Evolutionary conservation across 768 basidiomycete species (phyloP), one percentile per base, ranked within the genome.

Genomic region (Arthromyces matolae): DNA sequence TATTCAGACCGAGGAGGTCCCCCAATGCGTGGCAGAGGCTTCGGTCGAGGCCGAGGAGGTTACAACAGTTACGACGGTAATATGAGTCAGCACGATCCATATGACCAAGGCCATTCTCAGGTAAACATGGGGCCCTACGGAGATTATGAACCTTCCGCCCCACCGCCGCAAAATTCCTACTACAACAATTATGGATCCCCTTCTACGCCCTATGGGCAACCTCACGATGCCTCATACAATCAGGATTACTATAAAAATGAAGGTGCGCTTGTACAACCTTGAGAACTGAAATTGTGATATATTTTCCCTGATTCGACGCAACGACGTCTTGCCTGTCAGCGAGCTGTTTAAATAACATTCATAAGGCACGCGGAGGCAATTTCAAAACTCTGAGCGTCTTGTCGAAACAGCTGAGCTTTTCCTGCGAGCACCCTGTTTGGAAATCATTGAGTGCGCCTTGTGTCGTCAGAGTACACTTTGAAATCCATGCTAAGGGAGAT

Each of bases 201-300:
- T 79, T 77, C 70, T 76, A 69, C 66, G 69, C 71, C 71, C 63
- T 83, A 77, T 69, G 71, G 69, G 60, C 57, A 68, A 45, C 65
- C 75, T 65, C 62, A 71, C 54, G 66, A 76, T 63, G 69, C 72
- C 51, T 77, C 76, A 46, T 78, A 71, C 62, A 66, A 73, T 65
- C 82, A 85, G 70, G 82, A 72, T 54, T 86, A 78, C 67, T 55
- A 63, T 53, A 80, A 78, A 70, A 78, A 70, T 72, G 88, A 90
- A 91, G 89, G 89, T 92, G 80, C 88, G 89, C 87, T 84, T 71
- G 75, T 79, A 77, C 67, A 19, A 48, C 39, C 46, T 59, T 80
- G 82, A 70, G 82, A 78, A 80, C 74, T 80, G 65, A 78, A 73
- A 63, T 52, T 52, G 58, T 60, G 47, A 59, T 64, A 64, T 64